These are phyloP conservation scores for Sphaceloma murrayae DNA, from an alignment of 2,329 filamentous ascomycete genomes.

Conservation along the genomic window DNA sequence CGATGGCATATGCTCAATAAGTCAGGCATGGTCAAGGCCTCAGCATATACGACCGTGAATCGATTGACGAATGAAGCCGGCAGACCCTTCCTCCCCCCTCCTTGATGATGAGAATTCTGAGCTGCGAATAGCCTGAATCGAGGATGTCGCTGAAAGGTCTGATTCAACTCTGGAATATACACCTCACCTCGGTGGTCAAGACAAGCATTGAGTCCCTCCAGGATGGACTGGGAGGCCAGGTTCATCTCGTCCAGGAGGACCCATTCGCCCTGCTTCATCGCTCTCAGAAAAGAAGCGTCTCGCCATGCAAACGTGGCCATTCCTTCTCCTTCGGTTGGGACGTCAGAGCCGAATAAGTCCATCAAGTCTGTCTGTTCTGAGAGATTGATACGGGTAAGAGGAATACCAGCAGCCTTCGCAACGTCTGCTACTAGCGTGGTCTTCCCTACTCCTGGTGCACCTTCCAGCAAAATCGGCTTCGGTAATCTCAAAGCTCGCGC, in stretches of 20 bases:
- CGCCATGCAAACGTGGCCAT: slow-evolving; percentile 90
- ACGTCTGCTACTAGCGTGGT: slow-evolving; percentile 85
- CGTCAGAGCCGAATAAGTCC: slow-evolving; percentile 93
- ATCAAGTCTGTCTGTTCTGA: slow-evolving; percentile 97
- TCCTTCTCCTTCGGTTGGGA: slow-evolving; percentile 84
- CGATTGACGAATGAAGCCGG: slow-evolving; percentile 96
- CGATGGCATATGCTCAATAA: slow-evolving; percentile 70
- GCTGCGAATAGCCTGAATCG: slow-evolving; percentile 93
- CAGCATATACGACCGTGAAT: slow-evolving; percentile 95
- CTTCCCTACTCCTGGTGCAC: slow-evolving; percentile 96
- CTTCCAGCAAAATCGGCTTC: slow-evolving; percentile 90
- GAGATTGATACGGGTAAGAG: slow-evolving; percentile 86
- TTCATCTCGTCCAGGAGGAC: slow-evolving; percentile 99
- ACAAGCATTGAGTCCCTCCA: slow-evolving; percentile 93
- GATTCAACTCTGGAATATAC: slow-evolving; percentile 89
- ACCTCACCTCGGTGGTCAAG: slow-evolving; percentile 93
- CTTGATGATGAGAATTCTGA: slow-evolving; percentile 95
- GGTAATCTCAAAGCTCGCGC: slow-evolving; percentile 77
- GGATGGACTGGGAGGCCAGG: slow-evolving; percentile 86
- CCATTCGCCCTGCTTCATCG: slow-evolving; percentile 96
- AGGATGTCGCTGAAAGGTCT: slow-evolving; percentile 81
- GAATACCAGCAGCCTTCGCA: slow-evolving; percentile 66
- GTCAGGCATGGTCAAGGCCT: slow-evolving; percentile 73
- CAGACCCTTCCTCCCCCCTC: slow-evolving; percentile 86
- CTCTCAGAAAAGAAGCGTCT: slow-evolving; percentile 87